Evolutionary conservation across 2,329 filamentous ascomycete species (phyloP).

Genomic region (Lachnellula subtilissima): DNA sequence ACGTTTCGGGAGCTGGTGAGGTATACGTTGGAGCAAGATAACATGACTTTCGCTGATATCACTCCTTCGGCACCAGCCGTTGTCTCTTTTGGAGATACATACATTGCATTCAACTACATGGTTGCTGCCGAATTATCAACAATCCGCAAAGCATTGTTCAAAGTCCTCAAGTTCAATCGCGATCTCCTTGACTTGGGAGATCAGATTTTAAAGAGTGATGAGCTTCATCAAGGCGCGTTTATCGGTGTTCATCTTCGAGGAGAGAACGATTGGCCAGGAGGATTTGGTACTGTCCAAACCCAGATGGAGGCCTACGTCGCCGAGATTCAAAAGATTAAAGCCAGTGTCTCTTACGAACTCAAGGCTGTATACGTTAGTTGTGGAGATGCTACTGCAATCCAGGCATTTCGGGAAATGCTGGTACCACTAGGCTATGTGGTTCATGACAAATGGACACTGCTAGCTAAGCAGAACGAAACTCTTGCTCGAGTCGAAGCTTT

Average conservation of each 20-base stretch:
- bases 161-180: conserved; percentile 11
- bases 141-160: conserved; percentile 14
- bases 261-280: conserved; percentile 14
- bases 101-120: conserved; percentile 13
- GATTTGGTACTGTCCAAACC: conserved; percentile 2
- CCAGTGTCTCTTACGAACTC: neutral
- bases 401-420: conserved; percentile 5
- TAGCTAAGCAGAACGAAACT: neutral
- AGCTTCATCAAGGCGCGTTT: conserved; percentile 4
- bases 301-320: conserved; percentile 7
- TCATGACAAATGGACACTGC: conserved; percentile 10
- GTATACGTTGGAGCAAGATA: neutral
- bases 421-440: conserved; percentile 9
- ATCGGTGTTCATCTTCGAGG: conserved; percentile 14
- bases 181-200: conserved; percentile 4
- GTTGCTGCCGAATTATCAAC: conserved; percentile 6
- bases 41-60: conserved; percentile 3
- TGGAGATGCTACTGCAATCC: conserved; percentile 7
- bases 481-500: conserved; percentile 5
- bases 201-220: conserved; percentile 5
- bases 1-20: conserved; percentile 5
- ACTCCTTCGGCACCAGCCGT: conserved; percentile 2
- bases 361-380: conserved; percentile 12
- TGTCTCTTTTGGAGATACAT: conserved; percentile 10
- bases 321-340: conserved; percentile 5